Percentiles rank a stretch among this genome's conserved stretches.
Conservation (phyloP, 805 yeast species). For the Ogataea pignaliae region DNA sequence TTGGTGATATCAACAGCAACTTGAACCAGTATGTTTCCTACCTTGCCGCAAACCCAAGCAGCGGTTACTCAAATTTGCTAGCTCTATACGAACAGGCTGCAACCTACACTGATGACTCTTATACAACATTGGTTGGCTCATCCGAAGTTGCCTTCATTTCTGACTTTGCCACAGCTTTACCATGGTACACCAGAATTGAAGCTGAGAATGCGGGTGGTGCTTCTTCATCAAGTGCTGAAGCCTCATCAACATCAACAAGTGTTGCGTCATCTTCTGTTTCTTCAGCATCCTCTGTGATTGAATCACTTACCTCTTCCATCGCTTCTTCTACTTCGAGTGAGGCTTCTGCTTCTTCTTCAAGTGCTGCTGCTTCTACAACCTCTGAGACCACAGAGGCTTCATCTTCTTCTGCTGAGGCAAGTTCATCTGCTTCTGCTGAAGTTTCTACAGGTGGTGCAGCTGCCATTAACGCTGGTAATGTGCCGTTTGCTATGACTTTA, state of each 20-base stretch:
- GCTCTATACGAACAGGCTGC: slow-evolving; percentile 28
- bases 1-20: slow-evolving; percentile 32
- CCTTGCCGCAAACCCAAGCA: slow-evolving; percentile 25
- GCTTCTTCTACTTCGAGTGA: not conserved
- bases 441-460: slow-evolving; percentile 11
- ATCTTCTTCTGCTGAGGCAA: slow-evolving; percentile 7
- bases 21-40: slow-evolving; percentile 30
- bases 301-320: not conserved
- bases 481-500: slow-evolving; percentile 13
- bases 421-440: slow-evolving; percentile 10
- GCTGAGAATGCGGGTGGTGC: slow-evolving; percentile 12
- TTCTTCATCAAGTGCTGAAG: slow-evolving; percentile 8
- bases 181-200: slow-evolving; percentile 33
- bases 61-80: slow-evolving; percentile 29
- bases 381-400: slow-evolving; percentile 4
- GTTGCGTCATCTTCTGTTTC: slow-evolving; percentile 9
- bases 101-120: slow-evolving; percentile 42
- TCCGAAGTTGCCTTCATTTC: slow-evolving; percentile 15
- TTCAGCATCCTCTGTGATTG: slow-evolving; percentile 3
- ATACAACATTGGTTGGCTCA: slow-evolving; percentile 35
- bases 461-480: not conserved
- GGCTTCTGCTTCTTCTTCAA: not conserved
- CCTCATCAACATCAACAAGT: slow-evolving; percentile 11
- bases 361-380: not conserved
- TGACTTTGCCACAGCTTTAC: slow-evolving; percentile 28